phyloP scores from a whole-genome alignment of 208 protist genomes.

The Leishmania braziliensis region DNA sequence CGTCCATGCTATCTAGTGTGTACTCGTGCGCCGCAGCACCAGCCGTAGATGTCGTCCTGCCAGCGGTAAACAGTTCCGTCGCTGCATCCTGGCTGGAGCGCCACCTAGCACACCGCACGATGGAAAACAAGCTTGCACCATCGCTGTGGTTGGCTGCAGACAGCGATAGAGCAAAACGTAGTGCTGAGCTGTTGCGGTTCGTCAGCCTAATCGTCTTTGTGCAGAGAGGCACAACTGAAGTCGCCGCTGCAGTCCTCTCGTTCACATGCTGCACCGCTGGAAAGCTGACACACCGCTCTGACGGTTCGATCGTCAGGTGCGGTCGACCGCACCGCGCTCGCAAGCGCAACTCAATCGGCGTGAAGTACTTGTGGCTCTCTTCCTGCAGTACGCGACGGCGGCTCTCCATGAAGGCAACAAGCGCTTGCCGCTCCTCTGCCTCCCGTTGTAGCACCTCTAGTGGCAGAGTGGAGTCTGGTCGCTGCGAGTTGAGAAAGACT shows the following conservation, averaged over 20 bases:
- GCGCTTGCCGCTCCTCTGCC: slow-evolving; percentile 64
- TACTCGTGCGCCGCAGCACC: slow-evolving; percentile 36
- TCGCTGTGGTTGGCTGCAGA: background rate
- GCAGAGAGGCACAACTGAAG: slow-evolving; percentile 28
- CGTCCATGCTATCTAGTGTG: slow-evolving; percentile 59
- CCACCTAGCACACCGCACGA: slow-evolving; percentile 25
- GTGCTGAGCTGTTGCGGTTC: slow-evolving; percentile 73
- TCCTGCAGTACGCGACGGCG: slow-evolving; percentile 50
- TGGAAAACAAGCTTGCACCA: slow-evolving; percentile 13
- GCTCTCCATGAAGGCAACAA: slow-evolving; percentile 57
- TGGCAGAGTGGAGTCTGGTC: slow-evolving; percentile 26
- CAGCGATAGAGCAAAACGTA: slow-evolving; percentile 68
- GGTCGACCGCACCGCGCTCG: slow-evolving; percentile 76
- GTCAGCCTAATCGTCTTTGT: slow-evolving; percentile 72
- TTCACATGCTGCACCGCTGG: slow-evolving; percentile 28
- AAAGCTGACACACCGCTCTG: slow-evolving; percentile 52
- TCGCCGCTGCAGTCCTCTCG: background rate
- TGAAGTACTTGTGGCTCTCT: slow-evolving; percentile 67
- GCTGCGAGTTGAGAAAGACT: background rate
- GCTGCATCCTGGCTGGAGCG: slow-evolving; percentile 24
- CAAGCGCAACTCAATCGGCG: slow-evolving; percentile 79
- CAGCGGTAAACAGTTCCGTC: slow-evolving; percentile 3
- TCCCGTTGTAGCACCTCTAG: slow-evolving; percentile 61
- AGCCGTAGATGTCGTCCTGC: background rate
- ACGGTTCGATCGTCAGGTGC: slow-evolving; percentile 74